A percentile compares a stretch with the other conserved stretches of the same genome.
Conservation (phyloP, 805 yeast genomes). For the Kazachstania taianensis region DNA sequence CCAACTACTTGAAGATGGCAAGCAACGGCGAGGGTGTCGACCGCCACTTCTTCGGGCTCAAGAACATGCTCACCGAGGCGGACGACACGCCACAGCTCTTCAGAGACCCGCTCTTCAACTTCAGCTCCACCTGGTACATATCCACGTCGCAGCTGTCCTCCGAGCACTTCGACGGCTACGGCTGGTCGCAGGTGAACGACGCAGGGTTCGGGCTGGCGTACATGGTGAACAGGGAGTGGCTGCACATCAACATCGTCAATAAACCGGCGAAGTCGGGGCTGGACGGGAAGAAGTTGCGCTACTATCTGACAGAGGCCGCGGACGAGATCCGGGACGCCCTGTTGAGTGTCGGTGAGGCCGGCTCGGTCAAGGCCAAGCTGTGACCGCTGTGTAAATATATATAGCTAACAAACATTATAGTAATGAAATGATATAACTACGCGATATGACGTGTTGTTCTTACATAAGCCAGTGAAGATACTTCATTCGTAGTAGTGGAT, state of each 20-base stretch:
- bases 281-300: slow-evolving; percentile 37
- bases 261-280: slow-evolving; percentile 34
- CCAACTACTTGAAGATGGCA: slow-evolving; percentile 62
- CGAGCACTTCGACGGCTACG: slow-evolving; percentile 80
- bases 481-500: neutral
- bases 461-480: neutral
- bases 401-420: too few species aligned
- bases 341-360: neutral
- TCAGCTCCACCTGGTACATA: slow-evolving; percentile 76
- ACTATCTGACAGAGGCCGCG: slow-evolving; percentile 67
- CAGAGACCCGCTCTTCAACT: slow-evolving; percentile 63
- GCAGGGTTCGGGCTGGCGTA: slow-evolving; percentile 92
- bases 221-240: slow-evolving; percentile 76
- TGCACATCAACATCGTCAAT: slow-evolving; percentile 73
- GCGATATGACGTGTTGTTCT: too few species aligned
- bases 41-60: slow-evolving; percentile 85
- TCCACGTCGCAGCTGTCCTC: slow-evolving; percentile 87
- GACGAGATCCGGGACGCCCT: slow-evolving; percentile 69
- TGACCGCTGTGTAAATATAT: neutral
- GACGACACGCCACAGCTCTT: slow-evolving; percentile 54
- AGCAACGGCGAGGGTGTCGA: slow-evolving; percentile 84
- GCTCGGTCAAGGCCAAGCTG: slow-evolving; percentile 7
- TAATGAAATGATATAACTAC: too few species aligned
- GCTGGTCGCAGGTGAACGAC: slow-evolving; percentile 91
- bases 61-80: slow-evolving; percentile 57